Conservation (phyloP, 176 grass and related monocot species). For the Leersia perrieri region DNA sequence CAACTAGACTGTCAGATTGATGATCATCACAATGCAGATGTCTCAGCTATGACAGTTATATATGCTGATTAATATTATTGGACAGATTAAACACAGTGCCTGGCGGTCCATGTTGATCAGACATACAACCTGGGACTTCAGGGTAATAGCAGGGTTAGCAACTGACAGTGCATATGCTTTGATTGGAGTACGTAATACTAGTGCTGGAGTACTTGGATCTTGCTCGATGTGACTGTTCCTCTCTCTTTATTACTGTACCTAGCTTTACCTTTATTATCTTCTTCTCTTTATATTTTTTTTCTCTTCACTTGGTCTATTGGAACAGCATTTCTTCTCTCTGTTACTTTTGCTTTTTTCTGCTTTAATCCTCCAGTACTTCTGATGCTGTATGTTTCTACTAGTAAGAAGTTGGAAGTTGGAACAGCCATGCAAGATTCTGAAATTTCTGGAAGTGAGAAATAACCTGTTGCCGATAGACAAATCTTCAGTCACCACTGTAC, state of each 20-base stretch:
- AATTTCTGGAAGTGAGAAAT: neutral
- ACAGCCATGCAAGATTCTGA: constrained; percentile 1
- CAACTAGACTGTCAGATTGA: neutral
- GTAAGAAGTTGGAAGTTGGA: no score
- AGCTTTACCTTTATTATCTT: constrained; percentile 26
- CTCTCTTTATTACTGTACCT: neutral
- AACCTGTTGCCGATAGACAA: neutral
- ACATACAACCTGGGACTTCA: neutral
- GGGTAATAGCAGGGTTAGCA: neutral
- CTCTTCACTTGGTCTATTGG: neutral
- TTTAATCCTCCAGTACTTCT: neutral
- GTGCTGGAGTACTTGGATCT: constrained; percentile 2
- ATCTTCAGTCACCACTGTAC: neutral
- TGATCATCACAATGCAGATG: neutral
- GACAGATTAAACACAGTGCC: neutral
- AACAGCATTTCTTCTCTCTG: constrained; percentile 12
- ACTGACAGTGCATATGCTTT: neutral
- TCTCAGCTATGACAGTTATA: neutral
- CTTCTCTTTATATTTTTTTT: neutral
- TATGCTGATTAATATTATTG: neutral
- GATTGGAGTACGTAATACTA: neutral
- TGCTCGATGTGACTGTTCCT: constrained; percentile 19
- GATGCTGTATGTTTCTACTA: neutral
- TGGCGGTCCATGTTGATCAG: neutral
- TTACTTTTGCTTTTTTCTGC: constrained; percentile 23